Evolutionary conservation across 768 basidiomycete species (phyloP).

Genomic region (Russula earlei): DNA sequence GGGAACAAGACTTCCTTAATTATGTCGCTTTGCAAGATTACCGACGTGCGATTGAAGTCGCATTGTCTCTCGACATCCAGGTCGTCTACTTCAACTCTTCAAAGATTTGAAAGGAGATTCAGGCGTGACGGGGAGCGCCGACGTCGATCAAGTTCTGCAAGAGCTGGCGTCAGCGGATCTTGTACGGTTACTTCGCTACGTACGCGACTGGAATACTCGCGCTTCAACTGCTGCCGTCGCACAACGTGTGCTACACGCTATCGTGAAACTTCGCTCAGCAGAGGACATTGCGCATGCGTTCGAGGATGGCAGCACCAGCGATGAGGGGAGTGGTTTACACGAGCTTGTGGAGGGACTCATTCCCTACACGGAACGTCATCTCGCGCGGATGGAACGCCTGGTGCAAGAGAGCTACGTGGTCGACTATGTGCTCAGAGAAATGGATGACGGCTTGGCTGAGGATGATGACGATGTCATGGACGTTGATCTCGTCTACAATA

Average conservation of each 20-base stretch:
- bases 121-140: conserved; percentile 50
- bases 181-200: conserved; percentile 68
- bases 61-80: conserved; percentile 90
- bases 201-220: conserved; percentile 92
- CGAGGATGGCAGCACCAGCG: conserved; percentile 6
- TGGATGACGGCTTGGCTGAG: conserved; percentile 49
- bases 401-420: conserved; percentile 95
- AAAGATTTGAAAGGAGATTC: conserved; percentile 39
- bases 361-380: conserved; percentile 92
- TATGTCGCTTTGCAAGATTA: conserved; percentile 85
- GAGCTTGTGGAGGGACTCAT: conserved; percentile 80
- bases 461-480: conserved; percentile 29
- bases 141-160: conserved; percentile 76
- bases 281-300: conserved; percentile 71
- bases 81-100: conserved; percentile 75
- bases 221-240: conserved; percentile 81
- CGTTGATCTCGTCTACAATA: conserved; percentile 7
- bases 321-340: conserved; percentile 33
- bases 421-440: conserved; percentile 80
- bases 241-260: conserved; percentile 71
- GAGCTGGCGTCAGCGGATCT: conserved; percentile 66
- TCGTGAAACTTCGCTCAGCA: conserved; percentile 67
- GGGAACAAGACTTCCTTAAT: conserved; percentile 94
- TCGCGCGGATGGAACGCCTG: conserved; percentile 72
- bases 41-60: conserved; percentile 81